Evolutionary conservation across 495 filamentous ascomycete genomes (phyloP).

Genomic region (Penicillium taxi): DNA sequence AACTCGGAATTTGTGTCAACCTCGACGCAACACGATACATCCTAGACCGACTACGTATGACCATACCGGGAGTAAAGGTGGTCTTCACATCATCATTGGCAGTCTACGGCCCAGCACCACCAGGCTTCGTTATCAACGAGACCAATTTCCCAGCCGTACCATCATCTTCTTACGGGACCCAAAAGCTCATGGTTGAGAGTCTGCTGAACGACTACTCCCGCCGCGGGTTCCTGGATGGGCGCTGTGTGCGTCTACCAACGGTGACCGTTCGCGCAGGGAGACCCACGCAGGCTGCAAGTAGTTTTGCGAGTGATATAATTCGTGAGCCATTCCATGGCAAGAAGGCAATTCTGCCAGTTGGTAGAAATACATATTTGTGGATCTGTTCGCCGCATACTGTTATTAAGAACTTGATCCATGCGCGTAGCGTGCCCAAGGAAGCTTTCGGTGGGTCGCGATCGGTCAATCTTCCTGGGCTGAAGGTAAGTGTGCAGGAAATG

Average conservation of each 20-base stretch:
- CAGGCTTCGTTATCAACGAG: slow-evolving; percentile 45
- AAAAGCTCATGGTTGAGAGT: slow-evolving; percentile 70
- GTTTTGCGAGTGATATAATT: slow-evolving; percentile 67
- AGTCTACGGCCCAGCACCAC: slow-evolving; percentile 50
- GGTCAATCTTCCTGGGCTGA: slow-evolving; percentile 67
- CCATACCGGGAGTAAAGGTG: slow-evolving; percentile 53
- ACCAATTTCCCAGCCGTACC: slow-evolving; percentile 55
- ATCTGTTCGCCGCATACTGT: slow-evolving; percentile 60
- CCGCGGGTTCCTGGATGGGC: slow-evolving; percentile 58
- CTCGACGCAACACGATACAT: slow-evolving; percentile 60
- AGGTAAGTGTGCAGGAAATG: slow-evolving; percentile 65
- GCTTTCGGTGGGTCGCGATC: slow-evolving; percentile 49
- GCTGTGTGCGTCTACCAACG: slow-evolving; percentile 63
- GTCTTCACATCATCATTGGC: slow-evolving; percentile 52
- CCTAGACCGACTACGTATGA: slow-evolving; percentile 50
- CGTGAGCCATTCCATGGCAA: slow-evolving; percentile 56
- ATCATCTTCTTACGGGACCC: slow-evolving; percentile 63
- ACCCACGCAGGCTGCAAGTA: slow-evolving; percentile 66
- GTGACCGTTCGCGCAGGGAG: slow-evolving; percentile 66
- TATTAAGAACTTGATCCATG: slow-evolving; percentile 61
- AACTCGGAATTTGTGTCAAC: slow-evolving; percentile 66
- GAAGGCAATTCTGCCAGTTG: slow-evolving; percentile 56
- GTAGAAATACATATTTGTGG: slow-evolving; percentile 50
- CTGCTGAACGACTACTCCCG: slow-evolving; percentile 71
- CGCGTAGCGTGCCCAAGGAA: slow-evolving; percentile 47